Conservation (phyloP, 2,329 filamentous ascomycete genomes). For the Fusarium sp. region DNA sequence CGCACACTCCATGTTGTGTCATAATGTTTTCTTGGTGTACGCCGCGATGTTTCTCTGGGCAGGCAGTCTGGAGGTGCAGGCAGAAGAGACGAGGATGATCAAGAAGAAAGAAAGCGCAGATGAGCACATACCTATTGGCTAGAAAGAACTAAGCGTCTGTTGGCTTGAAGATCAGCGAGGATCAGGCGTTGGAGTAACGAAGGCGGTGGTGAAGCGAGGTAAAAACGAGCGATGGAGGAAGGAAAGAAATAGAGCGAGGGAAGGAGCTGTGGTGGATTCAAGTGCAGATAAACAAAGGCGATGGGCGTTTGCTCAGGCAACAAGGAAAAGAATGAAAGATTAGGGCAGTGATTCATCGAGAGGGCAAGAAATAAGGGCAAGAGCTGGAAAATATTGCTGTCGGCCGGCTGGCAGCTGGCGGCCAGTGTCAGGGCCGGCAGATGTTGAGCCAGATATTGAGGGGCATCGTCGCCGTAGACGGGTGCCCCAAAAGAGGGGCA, state of each 20-base stretch:
- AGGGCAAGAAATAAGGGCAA: slow-evolving; percentile 5
- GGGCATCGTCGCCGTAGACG: neutral
- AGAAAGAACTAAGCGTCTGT: slow-evolving; percentile 23
- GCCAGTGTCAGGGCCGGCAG: slow-evolving; percentile 17
- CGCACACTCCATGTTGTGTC: neutral
- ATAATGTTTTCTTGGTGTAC: neutral
- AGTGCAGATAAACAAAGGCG: slow-evolving; percentile 22
- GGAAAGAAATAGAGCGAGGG: slow-evolving; percentile 20
- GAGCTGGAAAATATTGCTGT: slow-evolving; percentile 7
- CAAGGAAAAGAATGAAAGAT: neutral
- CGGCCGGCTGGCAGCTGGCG: slow-evolving; percentile 25
- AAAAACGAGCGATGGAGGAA: slow-evolving; percentile 21
- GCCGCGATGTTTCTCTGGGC: neutral
- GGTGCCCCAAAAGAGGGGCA: neutral
- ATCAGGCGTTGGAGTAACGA: slow-evolving; percentile 30
- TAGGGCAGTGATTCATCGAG: slow-evolving; percentile 34
- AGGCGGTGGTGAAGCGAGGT: slow-evolving; percentile 15
- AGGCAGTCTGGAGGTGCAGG: neutral
- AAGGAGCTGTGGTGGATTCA: slow-evolving; percentile 10
- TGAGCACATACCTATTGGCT: slow-evolving; percentile 7
- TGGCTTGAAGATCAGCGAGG: slow-evolving; percentile 17
- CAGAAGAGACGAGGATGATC: neutral
- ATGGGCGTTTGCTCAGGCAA: neutral
- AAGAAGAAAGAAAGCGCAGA: neutral
- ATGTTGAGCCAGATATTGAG: neutral